Evolutionary conservation across 1,139 yeast genomes (phyloP).

Genomic region (Hanseniaspora sp.): DNA sequence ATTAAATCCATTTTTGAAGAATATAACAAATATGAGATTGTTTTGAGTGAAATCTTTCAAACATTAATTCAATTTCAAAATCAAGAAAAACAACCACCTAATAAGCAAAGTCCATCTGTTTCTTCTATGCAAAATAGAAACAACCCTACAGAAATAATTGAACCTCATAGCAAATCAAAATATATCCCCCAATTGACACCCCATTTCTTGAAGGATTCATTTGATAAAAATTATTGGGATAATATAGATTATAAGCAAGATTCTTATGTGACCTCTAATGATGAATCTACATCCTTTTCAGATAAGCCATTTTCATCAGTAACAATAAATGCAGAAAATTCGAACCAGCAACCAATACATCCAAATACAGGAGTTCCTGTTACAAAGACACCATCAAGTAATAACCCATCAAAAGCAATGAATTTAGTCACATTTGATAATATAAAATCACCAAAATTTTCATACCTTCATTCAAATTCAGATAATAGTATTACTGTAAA

Average conservation of each 20-base stretch:
- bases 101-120: neutral
- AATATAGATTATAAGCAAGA: neutral
- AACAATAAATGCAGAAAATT: neutral
- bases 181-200: slow-evolving; percentile 14
- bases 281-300: neutral
- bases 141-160: neutral
- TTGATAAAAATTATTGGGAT: slow-evolving; percentile 4
- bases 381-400: too few species aligned
- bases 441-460: neutral
- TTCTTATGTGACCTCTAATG: neutral
- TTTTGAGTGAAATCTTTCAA: slow-evolving; percentile 9
- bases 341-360: neutral
- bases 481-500: neutral
- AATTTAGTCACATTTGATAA: neutral
- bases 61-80: slow-evolving; percentile 2
- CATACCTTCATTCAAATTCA: neutral
- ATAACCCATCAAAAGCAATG: neutral
- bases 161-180: neutral
- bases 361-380: too few species aligned
- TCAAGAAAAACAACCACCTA: neutral
- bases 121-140: neutral
- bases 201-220: slow-evolving; percentile 12
- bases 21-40: slow-evolving; percentile 9
- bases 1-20: slow-evolving; percentile 11
- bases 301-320: neutral